Base-by-base conservation (phyloP, 169 alveolate species). In the Pseudocohnilembus persalinus region DNA sequence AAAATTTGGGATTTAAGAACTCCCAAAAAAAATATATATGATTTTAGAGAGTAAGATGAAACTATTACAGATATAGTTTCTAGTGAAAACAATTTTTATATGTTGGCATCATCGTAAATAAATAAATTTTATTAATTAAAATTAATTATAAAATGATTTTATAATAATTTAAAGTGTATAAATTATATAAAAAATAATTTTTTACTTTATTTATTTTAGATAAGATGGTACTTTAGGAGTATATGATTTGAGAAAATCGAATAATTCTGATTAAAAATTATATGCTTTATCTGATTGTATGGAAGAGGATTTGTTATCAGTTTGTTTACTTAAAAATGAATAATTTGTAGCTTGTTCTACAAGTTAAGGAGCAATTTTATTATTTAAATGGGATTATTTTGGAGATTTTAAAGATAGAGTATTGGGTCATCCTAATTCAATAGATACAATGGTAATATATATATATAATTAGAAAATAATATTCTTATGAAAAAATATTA, bases 351-450 rank as follows among this genome's bases (percentile, higher is more conserved):
- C 84, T 11, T 90, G 83, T 0, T 29, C 90, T 1, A 77, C 94
- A 29, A 75, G 84, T 33, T 93, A 93, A 79, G 96, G 96, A 15
- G 76, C 74, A n/a, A 75, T 93, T 31, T 75, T 82, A 29, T 63
- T 93, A 31, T 93, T 93, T 88, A 84, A 91, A 64, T 90, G 94
- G 94, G 96, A 88, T 74, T 85, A 91, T 87, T 93, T 89, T 83
- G 96, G 96, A 11, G 96, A 93, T 78, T 93, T 92, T 83, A 89
- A 93, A 82, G 96, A 93, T 85, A 75, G 96, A 33, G 84, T 90
- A 16, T 31, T 87, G 25, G 92, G 92, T 1, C 93, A 90, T 76
- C 93, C 96, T 16, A 83, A 87, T 32, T 84, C 94, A 0, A 90
- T 93, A 32, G 92, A 88, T 82, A 49, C 89, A 26, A 93, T 93